phyloP scores from a whole-genome alignment of 2,329 filamentous ascomycete species.

The Incumbomyces lentus region DNA sequence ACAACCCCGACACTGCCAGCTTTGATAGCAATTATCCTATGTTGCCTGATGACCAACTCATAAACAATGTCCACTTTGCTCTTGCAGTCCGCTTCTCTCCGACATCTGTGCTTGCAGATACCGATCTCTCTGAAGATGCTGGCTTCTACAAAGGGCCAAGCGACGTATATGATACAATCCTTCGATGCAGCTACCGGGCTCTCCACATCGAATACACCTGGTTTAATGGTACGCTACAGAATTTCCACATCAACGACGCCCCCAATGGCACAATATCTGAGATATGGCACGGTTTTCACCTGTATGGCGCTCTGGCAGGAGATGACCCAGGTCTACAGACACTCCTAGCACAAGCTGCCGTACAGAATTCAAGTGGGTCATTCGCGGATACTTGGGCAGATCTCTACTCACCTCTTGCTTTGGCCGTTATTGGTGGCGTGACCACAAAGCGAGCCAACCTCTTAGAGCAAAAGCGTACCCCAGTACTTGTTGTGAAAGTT shows the following conservation, averaged over 20 bases:
- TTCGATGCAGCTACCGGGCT: slow-evolving; percentile 6
- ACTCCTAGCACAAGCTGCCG: slow-evolving; percentile 7
- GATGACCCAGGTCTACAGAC: slow-evolving; percentile 2
- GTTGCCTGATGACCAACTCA: slow-evolving; percentile 7
- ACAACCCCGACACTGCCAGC: slow-evolving; percentile 4
- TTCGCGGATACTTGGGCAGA: slow-evolving; percentile 7
- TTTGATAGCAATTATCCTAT: not conserved
- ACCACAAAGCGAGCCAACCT: slow-evolving; percentile 2
- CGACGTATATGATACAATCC: not conserved
- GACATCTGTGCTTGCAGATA: slow-evolving; percentile 4
- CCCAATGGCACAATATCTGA: slow-evolving; percentile 10
- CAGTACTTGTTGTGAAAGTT: slow-evolving; percentile 8
- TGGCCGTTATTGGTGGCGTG: slow-evolving; percentile 4
- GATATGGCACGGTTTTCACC: slow-evolving; percentile 6
- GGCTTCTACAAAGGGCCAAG: not conserved
- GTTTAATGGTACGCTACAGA: slow-evolving; percentile 7
- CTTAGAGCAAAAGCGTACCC: slow-evolving; percentile 3
- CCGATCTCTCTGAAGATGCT: slow-evolving; percentile 3
- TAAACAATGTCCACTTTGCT: slow-evolving; percentile 8
- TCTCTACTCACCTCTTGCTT: slow-evolving; percentile 5
- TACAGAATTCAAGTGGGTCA: slow-evolving; percentile 1
- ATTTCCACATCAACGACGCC: not conserved
- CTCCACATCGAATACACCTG: slow-evolving; percentile 9
- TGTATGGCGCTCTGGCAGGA: not conserved
- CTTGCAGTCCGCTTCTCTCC: slow-evolving; percentile 3